Conservation (phyloP, 306 rosid genomes). For the Vigna unguiculata region DNA sequence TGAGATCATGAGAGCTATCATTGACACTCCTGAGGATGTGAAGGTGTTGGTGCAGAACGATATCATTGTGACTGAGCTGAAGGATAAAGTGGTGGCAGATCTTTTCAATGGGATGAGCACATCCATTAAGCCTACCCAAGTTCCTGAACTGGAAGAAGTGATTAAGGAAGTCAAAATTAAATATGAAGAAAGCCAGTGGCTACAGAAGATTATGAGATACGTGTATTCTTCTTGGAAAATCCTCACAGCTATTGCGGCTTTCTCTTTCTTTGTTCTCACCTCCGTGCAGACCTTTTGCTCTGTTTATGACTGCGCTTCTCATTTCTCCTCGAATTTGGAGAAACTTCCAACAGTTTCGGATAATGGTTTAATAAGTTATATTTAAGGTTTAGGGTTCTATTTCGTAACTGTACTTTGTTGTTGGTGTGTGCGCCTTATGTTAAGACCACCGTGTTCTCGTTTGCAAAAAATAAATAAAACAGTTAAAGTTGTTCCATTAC, state of each 20-base stretch:
- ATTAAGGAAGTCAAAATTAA: neutral
- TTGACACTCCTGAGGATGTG: constrained; percentile 37
- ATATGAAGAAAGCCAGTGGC: neutral
- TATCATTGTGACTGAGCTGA: neutral
- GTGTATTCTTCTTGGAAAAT: constrained; percentile 2
- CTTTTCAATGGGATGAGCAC: constrained; percentile 38
- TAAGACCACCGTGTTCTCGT: too few relatives aligned
- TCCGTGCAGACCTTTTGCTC: constrained; percentile 38
- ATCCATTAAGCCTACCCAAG: neutral
- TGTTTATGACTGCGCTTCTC: neutral
- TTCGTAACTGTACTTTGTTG: too few relatives aligned
- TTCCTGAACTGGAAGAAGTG: neutral
- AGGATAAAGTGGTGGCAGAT: neutral
- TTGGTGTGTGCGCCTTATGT: too few relatives aligned
- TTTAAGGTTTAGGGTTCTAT: neutral
- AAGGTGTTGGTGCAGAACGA: neutral
- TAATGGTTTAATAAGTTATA: neutral
- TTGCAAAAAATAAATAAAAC: too few relatives aligned
- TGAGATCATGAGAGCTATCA: constrained; percentile 43
- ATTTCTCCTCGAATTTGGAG: neutral
- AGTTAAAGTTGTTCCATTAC: too few relatives aligned
- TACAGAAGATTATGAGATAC: neutral
- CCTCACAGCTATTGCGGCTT: neutral
- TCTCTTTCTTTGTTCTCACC: constrained; percentile 18
- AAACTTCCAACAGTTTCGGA: neutral